Evolutionary conservation across 345 rosid genomes (phyloP).

Genomic region (Populus euphratica): DNA sequence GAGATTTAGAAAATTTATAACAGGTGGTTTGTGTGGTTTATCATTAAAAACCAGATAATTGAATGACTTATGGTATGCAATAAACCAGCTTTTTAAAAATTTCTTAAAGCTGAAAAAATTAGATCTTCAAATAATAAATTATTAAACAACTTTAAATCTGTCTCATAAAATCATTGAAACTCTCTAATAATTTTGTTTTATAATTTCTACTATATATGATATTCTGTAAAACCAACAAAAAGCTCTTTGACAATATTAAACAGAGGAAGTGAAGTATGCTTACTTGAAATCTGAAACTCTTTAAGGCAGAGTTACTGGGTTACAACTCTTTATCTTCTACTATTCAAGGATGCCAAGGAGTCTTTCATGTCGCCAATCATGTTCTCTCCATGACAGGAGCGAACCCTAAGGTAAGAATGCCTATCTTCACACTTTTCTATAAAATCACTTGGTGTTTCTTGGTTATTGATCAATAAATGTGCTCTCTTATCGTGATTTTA

Average conservation of each 20-base stretch:
- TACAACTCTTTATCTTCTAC: constrained; percentile 44
- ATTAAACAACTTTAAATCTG: too few relatives aligned
- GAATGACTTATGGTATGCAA: fast-evolving
- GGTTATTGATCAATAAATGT: background rate
- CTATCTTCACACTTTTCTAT: background rate
- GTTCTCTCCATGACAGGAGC: constrained; percentile 44
- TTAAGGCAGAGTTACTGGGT: constrained; percentile 61
- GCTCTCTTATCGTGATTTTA: constrained; percentile 2
- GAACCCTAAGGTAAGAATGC: constrained; percentile 33
- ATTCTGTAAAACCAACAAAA: too few relatives aligned
- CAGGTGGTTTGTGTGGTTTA: fast-evolving
- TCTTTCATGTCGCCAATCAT: constrained; percentile 69
- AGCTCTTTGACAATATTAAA: background rate
- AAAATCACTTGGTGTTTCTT: background rate
- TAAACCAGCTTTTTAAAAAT: fast-evolving
- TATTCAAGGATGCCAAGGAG: constrained; percentile 51
- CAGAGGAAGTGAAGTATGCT: constrained; percentile 50
- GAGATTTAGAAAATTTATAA: too few relatives aligned
- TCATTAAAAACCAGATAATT: fast-evolving
- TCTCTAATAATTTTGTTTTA: background rate
- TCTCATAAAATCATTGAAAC: too few relatives aligned
- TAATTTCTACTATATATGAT: too few relatives aligned
- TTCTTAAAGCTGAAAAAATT: too few relatives aligned
- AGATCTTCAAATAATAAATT: too few relatives aligned
- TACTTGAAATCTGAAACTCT: constrained; percentile 57